Percentiles rank a stretch among this genome's conserved stretches.
Evolutionary conservation across 2,329 filamentous ascomycete genomes (phyloP).

Genomic region (Parasarocladium wereldwijsianum): DNA sequence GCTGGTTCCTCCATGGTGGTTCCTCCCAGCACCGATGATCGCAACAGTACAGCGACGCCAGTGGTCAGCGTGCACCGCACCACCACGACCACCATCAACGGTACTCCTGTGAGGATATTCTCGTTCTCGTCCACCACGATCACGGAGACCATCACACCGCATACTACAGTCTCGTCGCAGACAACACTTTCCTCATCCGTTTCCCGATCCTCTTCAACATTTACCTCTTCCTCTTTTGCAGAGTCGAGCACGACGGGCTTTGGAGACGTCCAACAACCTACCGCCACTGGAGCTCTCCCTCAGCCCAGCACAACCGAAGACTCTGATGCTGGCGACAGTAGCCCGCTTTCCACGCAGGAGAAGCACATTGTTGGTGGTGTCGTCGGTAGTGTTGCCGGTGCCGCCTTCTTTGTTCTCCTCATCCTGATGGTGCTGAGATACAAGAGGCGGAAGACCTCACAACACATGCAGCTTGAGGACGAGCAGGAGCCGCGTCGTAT

Average conservation of each 20-base stretch:
- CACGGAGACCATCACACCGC: slow-evolving; percentile 1
- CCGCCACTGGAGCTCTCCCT: not conserved
- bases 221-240: not conserved
- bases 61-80: not conserved
- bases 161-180: slow-evolving; percentile 1
- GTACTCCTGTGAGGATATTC: slow-evolving; percentile 1
- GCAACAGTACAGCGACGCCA: no score
- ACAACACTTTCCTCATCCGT: slow-evolving; percentile 2
- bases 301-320: not conserved
- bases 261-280: not conserved
- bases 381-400: slow-evolving; percentile 41
- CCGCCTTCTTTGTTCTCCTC: slow-evolving; percentile 39
- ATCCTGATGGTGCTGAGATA: slow-evolving; percentile 38
- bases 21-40: no score
- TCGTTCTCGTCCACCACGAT: not conserved
- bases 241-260: not conserved
- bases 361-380: slow-evolving; percentile 39
- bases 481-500: slow-evolving; percentile 16
- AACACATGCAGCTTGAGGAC: slow-evolving; percentile 28
- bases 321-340: slow-evolving; percentile 6
- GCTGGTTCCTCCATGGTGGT: no score
- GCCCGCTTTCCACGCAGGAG: slow-evolving; percentile 16
- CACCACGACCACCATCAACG: slow-evolving; percentile 1
- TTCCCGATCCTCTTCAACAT: slow-evolving; percentile 2
- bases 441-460: slow-evolving; percentile 34